These are phyloP conservation scores for Eurotiales sp. DNA, from an alignment of 2,329 filamentous ascomycete genomes.

Conservation along the genomic window DNA sequence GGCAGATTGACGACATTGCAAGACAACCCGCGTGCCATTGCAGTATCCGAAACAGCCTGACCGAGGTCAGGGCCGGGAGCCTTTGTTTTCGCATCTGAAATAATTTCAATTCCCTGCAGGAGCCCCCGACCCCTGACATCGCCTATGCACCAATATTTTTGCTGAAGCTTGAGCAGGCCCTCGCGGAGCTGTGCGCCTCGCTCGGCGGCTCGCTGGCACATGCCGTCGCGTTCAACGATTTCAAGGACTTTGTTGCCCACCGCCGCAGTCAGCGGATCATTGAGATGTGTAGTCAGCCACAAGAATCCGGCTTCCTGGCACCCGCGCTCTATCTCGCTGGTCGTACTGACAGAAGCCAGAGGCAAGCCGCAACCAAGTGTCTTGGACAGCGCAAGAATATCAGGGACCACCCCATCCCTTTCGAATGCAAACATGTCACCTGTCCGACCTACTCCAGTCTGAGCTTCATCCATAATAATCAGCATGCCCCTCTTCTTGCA, in stretches of 20 bases:
- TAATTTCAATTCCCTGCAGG: slow-evolving; percentile 45
- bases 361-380: slow-evolving; percentile 60
- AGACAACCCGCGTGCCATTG: slow-evolving; percentile 53
- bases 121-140: slow-evolving; percentile 53
- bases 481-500: slow-evolving; percentile 56
- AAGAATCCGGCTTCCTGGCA: slow-evolving; percentile 50
- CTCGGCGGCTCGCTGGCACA: slow-evolving; percentile 45
- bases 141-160: slow-evolving; percentile 58
- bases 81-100: slow-evolving; percentile 49
- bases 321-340: slow-evolving; percentile 49
- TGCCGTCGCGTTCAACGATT: slow-evolving; percentile 54
- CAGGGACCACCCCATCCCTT: slow-evolving; percentile 48
- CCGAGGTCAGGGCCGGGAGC: slow-evolving; percentile 47
- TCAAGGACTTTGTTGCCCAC: slow-evolving; percentile 61
- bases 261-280: slow-evolving; percentile 58
- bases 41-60: slow-evolving; percentile 44
- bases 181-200: slow-evolving; percentile 47
- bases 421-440: slow-evolving; percentile 59
- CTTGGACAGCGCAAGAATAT: slow-evolving; percentile 60
- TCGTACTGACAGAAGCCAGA: slow-evolving; percentile 51
- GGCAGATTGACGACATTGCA: slow-evolving; percentile 55
- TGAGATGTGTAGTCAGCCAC: slow-evolving; percentile 61
- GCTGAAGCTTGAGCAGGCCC: slow-evolving; percentile 46
- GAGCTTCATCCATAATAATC: slow-evolving; percentile 58
- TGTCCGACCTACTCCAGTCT: slow-evolving; percentile 55